Conservation (phyloP, 2,329 filamentous ascomycete genomes). For the Fusarium decemcellulare region DNA sequence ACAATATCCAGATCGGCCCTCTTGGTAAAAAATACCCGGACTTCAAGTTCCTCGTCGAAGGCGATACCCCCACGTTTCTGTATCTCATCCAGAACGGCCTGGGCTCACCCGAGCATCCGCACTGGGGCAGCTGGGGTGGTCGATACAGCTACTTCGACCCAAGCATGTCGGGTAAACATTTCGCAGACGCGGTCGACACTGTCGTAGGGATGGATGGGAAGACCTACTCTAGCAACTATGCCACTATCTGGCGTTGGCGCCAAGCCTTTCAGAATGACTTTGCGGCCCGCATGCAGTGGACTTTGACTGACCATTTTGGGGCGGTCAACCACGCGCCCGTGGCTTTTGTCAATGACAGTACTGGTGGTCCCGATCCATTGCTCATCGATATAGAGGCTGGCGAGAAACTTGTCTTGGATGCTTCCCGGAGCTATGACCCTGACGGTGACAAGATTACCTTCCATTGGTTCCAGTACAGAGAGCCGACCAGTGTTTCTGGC, state of each 20-base stretch:
- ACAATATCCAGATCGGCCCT: neutral
- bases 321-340: neutral
- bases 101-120: neutral
- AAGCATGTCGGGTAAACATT: neutral
- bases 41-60: constrained; percentile 5
- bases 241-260: constrained; percentile 5
- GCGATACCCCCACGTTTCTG: neutral
- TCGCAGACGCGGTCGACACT: neutral
- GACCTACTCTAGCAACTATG: neutral
- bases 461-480: neutral
- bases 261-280: constrained; percentile 2
- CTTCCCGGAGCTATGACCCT: neutral
- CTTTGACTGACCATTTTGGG: neutral
- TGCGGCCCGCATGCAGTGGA: constrained; percentile 8
- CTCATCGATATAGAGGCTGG: neutral
- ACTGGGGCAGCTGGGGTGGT: constrained; percentile 2
- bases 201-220: neutral
- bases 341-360: neutral
- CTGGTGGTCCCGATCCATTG: neutral
- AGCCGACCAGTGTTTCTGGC: neutral
- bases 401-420: neutral
- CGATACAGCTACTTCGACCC: neutral
- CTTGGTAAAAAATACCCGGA: constrained; percentile 3
- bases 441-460: neutral
- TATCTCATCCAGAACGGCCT: constrained; percentile 1